phyloP scores from a whole-genome alignment of 768 basidiomycete genomes.

The Agaricus bisporus region DNA sequence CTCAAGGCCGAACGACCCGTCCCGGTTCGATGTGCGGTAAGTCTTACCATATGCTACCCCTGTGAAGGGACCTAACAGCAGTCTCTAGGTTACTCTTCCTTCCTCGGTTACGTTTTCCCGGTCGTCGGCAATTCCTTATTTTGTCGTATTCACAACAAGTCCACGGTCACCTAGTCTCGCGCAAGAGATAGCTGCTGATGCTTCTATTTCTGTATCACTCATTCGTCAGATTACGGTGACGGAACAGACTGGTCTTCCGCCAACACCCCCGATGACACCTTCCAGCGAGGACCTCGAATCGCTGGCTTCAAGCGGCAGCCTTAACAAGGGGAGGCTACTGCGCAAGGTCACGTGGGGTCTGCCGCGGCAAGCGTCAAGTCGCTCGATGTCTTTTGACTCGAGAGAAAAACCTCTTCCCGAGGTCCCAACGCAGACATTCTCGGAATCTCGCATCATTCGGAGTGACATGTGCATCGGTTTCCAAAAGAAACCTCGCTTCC shows the following conservation, averaged over 20 bases:
- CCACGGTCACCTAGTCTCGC: slow-evolving; percentile 48
- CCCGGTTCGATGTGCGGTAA: slow-evolving; percentile 61
- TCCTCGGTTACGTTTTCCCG: slow-evolving; percentile 57
- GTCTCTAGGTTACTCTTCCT: slow-evolving; percentile 56
- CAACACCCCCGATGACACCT: slow-evolving; percentile 45
- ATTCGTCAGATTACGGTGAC: slow-evolving; percentile 54
- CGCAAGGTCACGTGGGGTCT: slow-evolving; percentile 27
- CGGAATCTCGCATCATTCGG: slow-evolving; percentile 39
- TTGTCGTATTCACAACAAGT: slow-evolving; percentile 65
- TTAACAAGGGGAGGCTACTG: slow-evolving; percentile 22
- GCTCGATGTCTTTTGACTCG: slow-evolving; percentile 15
- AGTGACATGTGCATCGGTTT: slow-evolving; percentile 60
- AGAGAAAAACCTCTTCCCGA: slow-evolving; percentile 38
- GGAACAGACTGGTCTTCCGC: slow-evolving; percentile 32
- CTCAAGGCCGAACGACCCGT: slow-evolving; percentile 55
- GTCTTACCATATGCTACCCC: slow-evolving; percentile 19
- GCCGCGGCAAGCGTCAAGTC: slow-evolving; percentile 18
- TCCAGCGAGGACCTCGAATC: slow-evolving; percentile 41
- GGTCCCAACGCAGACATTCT: slow-evolving; percentile 32
- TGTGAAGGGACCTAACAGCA: slow-evolving; percentile 3
- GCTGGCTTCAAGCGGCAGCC: neutral
- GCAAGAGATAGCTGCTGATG: slow-evolving; percentile 63
- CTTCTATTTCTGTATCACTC: slow-evolving; percentile 64
- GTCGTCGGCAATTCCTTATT: slow-evolving; percentile 58
- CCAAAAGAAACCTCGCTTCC: slow-evolving; percentile 57